Percentiles rank a stretch among this genome's conserved stretches.
phyloP scores from a whole-genome alignment of 2,329 filamentous ascomycete genomes.

The Dactylellina leptospora region DNA sequence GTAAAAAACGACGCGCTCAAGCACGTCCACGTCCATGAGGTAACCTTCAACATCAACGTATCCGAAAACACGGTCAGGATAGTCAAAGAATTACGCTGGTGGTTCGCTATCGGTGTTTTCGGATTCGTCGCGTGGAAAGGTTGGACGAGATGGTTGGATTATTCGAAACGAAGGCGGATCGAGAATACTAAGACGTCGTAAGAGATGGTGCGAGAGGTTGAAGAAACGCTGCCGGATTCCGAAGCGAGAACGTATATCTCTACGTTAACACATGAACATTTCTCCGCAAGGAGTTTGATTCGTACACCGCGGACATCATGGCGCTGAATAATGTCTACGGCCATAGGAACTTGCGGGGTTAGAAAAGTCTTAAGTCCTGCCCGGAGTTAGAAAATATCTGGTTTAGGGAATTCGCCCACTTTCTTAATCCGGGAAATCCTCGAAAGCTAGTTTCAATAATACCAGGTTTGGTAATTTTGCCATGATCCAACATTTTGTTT shows the following conservation, averaged over 20 bases:
- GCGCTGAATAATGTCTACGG: slow-evolving; percentile 32
- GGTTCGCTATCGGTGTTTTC: slow-evolving; percentile 12
- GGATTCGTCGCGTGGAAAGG: slow-evolving; percentile 33
- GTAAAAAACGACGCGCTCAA: slow-evolving; percentile 33
- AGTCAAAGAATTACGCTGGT: slow-evolving; percentile 34
- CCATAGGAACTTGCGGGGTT: slow-evolving; percentile 20
- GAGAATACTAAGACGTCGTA: no score
- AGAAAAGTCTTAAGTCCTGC: neutral
- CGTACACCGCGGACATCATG: neutral
- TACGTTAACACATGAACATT: neutral
- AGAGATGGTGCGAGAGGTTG: no score
- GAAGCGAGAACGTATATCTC: neutral
- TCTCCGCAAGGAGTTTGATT: neutral
- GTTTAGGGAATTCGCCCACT: no score
- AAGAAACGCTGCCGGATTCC: neutral
- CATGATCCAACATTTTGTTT: neutral
- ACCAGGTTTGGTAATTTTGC: neutral
- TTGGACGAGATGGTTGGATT: slow-evolving; percentile 10
- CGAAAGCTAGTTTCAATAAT: no score
- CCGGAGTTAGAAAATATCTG: slow-evolving; percentile 4
- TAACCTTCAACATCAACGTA: slow-evolving; percentile 23
- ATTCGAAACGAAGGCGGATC: no score
- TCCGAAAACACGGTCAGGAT: slow-evolving; percentile 16
- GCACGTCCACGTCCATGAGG: slow-evolving; percentile 31
- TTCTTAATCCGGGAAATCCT: no score